phyloP scores from a whole-genome alignment of 805 yeast genomes.

The Barnettozyma sucrosica region DNA sequence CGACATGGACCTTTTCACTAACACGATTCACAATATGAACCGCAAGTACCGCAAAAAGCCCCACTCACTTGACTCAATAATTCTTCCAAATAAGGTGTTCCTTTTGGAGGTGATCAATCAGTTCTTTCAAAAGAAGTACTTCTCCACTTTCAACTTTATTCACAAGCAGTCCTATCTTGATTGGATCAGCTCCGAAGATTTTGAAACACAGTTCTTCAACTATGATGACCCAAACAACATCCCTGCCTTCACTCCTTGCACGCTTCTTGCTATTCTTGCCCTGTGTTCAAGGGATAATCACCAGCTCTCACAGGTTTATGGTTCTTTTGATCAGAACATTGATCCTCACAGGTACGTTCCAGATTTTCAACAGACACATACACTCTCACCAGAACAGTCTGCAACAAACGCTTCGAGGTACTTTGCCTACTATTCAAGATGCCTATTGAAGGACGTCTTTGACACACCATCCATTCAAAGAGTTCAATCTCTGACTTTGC shows the following conservation, averaged over 20 bases:
- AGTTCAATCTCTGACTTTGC: slow-evolving; percentile 32
- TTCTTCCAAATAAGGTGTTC: slow-evolving; percentile 9
- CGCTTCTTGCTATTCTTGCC: slow-evolving; percentile 31
- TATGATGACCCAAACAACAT: slow-evolving; percentile 15
- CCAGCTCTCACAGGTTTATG: slow-evolving; percentile 27
- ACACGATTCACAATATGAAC: slow-evolving; percentile 11
- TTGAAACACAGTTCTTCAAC: slow-evolving; percentile 12
- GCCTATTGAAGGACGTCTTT: slow-evolving; percentile 28
- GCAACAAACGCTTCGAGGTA: slow-evolving; percentile 33
- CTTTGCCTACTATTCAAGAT: slow-evolving; percentile 36
- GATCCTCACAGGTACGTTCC: slow-evolving; percentile 29
- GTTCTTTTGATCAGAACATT: slow-evolving; percentile 27
- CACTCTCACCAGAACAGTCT: slow-evolving; percentile 3
- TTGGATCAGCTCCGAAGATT: slow-evolving; percentile 9
- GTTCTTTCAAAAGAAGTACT: slow-evolving; percentile 11
- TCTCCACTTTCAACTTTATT: slow-evolving; percentile 11
- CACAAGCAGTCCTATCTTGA: slow-evolving; percentile 8
- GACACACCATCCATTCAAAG: slow-evolving; percentile 35
- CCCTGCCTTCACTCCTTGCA: slow-evolving; percentile 14
- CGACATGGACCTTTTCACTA: slow-evolving; percentile 3
- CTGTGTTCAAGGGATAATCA: slow-evolving; percentile 32
- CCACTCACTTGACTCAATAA: slow-evolving; percentile 10
- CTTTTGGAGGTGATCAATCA: slow-evolving; percentile 4
- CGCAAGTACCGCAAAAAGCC: slow-evolving; percentile 9
- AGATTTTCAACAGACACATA: slow-evolving; percentile 4